Conservation (phyloP, 805 yeast genomes). For the Candida andamanensis region DNA sequence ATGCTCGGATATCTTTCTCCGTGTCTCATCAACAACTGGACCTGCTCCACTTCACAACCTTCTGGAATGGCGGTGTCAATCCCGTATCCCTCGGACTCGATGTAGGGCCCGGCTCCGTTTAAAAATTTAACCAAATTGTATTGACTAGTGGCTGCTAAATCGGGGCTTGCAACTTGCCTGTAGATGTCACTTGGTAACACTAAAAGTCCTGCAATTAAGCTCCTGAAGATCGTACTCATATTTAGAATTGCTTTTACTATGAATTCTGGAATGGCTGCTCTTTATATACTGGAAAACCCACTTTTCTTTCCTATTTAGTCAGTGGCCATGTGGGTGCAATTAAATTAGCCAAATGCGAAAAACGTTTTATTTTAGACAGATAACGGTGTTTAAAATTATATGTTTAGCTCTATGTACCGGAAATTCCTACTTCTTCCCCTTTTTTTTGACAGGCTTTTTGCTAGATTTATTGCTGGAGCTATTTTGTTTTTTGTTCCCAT, state of each 20-base stretch:
- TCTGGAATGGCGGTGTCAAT: slow-evolving; percentile 45
- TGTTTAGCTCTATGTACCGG: too few relatives aligned
- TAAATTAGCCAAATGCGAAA: too few relatives aligned
- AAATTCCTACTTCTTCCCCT: slow-evolving; percentile 12
- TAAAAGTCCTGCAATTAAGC: slow-evolving; percentile 9
- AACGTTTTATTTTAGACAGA: background rate
- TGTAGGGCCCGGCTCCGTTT: slow-evolving; percentile 57
- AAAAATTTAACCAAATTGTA: slow-evolving; percentile 45
- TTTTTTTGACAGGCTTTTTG: slow-evolving; percentile 7
- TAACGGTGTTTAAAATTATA: background rate
- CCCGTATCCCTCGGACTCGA: slow-evolving; percentile 49
- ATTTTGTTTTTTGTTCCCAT: slow-evolving; percentile 7
- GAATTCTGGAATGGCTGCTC: background rate
- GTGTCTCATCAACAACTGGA: slow-evolving; percentile 68
- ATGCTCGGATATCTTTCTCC: slow-evolving; percentile 64
- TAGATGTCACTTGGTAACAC: slow-evolving; percentile 10
- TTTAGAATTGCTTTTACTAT: too few relatives aligned
- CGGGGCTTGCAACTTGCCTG: slow-evolving; percentile 20
- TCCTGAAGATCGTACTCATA: slow-evolving; percentile 20
- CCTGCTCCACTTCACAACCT: slow-evolving; percentile 56
- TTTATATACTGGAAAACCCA: background rate
- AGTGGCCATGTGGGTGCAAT: background rate
- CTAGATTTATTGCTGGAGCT: slow-evolving; percentile 7
- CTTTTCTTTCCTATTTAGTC: too few relatives aligned
- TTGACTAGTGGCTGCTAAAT: slow-evolving; percentile 38